Conservation (phyloP, 2,329 filamentous ascomycete species). For the Claviceps digitariae region DNA sequence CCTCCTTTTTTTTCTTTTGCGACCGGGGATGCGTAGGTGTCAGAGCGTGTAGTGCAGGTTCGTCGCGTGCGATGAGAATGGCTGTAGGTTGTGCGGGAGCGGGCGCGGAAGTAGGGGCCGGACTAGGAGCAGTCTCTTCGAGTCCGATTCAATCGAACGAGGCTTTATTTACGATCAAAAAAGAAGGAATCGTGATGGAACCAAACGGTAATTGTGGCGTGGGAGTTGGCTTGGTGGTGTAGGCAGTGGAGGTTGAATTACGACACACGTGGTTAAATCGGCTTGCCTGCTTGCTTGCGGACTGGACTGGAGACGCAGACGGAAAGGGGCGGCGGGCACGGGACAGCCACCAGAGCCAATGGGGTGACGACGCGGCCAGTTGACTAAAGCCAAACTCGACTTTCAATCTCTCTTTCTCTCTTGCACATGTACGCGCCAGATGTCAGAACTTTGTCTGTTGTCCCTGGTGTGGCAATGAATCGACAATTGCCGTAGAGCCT, state of each 20-base stretch:
- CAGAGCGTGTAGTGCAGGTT: not conserved
- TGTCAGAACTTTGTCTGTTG: too few relatives aligned
- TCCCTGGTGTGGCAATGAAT: too few relatives aligned
- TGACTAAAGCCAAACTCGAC: too few relatives aligned
- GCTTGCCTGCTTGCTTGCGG: not conserved
- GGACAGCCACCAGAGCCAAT: not conserved
- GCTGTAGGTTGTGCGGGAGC: not conserved
- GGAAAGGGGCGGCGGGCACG: not conserved
- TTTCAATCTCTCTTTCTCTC: too few relatives aligned
- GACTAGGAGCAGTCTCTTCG: not conserved
- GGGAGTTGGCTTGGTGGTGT: not conserved
- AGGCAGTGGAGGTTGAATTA: conserved; percentile 1
- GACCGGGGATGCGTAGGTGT: not conserved
- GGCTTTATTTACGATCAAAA: not conserved
- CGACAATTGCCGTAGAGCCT: too few relatives aligned
- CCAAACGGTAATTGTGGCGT: not conserved
- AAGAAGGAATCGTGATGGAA: not conserved
- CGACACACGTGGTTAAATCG: conserved; percentile 6
- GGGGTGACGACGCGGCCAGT: not conserved
- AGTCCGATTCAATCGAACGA: not conserved
- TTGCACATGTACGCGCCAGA: too few relatives aligned
- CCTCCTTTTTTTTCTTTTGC: not conserved
- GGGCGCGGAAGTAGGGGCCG: not conserved
- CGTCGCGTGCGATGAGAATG: not conserved
- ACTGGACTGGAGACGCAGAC: not conserved